phyloP scores from a whole-genome alignment of 768 basidiomycete species.

The Termitomyces titanicus region DNA sequence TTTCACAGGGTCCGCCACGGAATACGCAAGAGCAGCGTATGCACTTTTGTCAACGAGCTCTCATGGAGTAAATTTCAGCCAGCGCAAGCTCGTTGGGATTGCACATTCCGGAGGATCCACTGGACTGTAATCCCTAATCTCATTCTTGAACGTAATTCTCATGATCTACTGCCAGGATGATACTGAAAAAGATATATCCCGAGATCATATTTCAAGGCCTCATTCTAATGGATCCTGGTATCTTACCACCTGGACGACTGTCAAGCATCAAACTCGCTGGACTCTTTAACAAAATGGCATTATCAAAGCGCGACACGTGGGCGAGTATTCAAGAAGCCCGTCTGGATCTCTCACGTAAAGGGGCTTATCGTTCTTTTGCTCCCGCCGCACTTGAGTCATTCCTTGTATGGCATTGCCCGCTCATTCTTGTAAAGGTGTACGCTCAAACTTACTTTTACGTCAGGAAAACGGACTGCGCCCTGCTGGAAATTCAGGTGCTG shows the following conservation, averaged over 20 bases:
- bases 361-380: constrained; percentile 7
- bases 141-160: background rate
- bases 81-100: constrained; percentile 3
- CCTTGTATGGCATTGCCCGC: background rate
- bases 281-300: constrained; percentile 4
- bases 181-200: background rate
- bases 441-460: background rate
- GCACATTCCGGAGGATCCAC: constrained; percentile 9
- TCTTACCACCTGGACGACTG: background rate
- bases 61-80: constrained; percentile 1
- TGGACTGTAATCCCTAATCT: constrained; percentile 1
- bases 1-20: constrained; percentile 2
- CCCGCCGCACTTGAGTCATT: constrained; percentile 3
- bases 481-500: background rate
- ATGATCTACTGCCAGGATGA: background rate
- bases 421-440: background rate
- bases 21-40: constrained; percentile 5
- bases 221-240: constrained; percentile 7
- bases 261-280: constrained; percentile 1
- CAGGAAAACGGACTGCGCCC: constrained; percentile 1
- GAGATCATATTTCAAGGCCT: constrained; percentile 2
- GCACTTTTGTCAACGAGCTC: constrained; percentile 4
- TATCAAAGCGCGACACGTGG: constrained; percentile 5
- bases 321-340: constrained; percentile 3
- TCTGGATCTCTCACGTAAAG: constrained; percentile 8